Evolutionary conservation across 1,139 yeast species (phyloP).

Genomic region (Suhomyces choctaworum): DNA sequence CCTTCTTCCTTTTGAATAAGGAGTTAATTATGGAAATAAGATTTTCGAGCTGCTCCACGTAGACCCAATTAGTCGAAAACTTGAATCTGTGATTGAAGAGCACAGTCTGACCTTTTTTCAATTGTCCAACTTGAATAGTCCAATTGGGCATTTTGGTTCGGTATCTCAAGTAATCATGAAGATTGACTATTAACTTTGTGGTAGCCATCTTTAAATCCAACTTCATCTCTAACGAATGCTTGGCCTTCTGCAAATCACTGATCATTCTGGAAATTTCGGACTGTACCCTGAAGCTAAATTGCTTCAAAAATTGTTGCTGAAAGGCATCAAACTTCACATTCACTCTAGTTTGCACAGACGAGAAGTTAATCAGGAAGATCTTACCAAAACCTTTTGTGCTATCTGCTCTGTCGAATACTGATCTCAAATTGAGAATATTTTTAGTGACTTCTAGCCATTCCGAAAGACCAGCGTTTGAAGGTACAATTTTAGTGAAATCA

Average conservation of each 20-base stretch:
- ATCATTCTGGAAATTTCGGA: slow-evolving; percentile 17
- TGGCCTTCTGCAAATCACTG: slow-evolving; percentile 18
- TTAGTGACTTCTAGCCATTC: slow-evolving; percentile 51
- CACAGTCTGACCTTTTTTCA: slow-evolving; percentile 45
- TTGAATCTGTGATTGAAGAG: slow-evolving; percentile 48
- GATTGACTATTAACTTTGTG: slow-evolving; percentile 19
- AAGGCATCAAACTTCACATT: slow-evolving; percentile 58
- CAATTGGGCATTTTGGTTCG: slow-evolving; percentile 25
- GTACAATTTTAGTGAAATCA: slow-evolving; percentile 24
- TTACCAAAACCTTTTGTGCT: slow-evolving; percentile 37
- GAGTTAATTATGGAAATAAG: slow-evolving; percentile 48
- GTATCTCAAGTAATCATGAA: slow-evolving; percentile 20
- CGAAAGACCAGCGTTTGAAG: slow-evolving; percentile 30
- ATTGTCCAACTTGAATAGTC: slow-evolving; percentile 25
- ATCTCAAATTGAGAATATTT: slow-evolving; percentile 47
- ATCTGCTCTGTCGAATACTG: slow-evolving; percentile 54
- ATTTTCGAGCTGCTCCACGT: slow-evolving; percentile 61
- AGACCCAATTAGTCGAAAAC: slow-evolving; percentile 59
- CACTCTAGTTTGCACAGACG: slow-evolving; percentile 56
- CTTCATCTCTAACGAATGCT: slow-evolving; percentile 19
- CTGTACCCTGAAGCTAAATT: slow-evolving; percentile 43
- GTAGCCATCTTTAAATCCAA: slow-evolving; percentile 21
- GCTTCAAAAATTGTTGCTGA: slow-evolving; percentile 48
- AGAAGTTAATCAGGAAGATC: slow-evolving; percentile 42
- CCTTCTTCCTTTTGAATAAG: slow-evolving; percentile 39